Evolutionary conservation across 2,329 filamentous ascomycete species (phyloP), one percentile per base, ranked within the genome.

Genomic region (Phoma sp.): DNA sequence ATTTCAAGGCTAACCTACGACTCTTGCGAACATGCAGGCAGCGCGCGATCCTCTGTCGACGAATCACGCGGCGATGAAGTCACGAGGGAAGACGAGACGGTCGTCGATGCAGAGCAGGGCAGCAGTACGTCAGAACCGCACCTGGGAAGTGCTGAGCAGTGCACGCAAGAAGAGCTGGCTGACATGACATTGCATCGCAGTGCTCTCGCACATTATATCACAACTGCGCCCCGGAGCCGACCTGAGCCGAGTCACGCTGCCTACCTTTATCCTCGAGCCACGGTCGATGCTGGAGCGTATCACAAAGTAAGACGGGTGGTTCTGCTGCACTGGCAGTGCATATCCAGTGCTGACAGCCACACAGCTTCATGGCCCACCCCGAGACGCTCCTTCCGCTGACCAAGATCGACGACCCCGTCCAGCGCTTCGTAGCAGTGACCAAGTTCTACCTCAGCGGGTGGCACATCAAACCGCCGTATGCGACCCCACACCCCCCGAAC

Each of bases 381-480:
- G 95, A 99, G 78, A 96, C 92, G 71, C 88, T 99, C 29, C 86
- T 99, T 4, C 88, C 90, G 31, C 95, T 98, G 76, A 85, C 94
- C 39, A 81, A 86, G 41, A 90, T 97, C 66, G 90, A 98, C 46
- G 94, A 99, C 71, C 94, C 95, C 1, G 81, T 92, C 52, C 82
- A 94, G 70, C 87, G 95, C 74, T 99, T 99, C 72, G 87, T 98
- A 27, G 91, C 92, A 13, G 95, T 99, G 44, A 91, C 97, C 73
- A 97, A 96, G 78, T 99, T 99, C 77, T 99, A 99, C 77, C 82
- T 99, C 39, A 96, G 92, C 76, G 95, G 95, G 69, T 99, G 95
- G 95, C 95, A 99, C 76, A 97, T 99, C 74, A 95, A 94, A 77
- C 95, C 95, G 71, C 90, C 92, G 92, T 96, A 85, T 72, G 90